Percentiles rank a stretch among this genome's conserved stretches.
These are phyloP conservation scores for Penicillium corylophilum DNA, from an alignment of 2,329 filamentous ascomycete genomes.

Conservation along the genomic window DNA sequence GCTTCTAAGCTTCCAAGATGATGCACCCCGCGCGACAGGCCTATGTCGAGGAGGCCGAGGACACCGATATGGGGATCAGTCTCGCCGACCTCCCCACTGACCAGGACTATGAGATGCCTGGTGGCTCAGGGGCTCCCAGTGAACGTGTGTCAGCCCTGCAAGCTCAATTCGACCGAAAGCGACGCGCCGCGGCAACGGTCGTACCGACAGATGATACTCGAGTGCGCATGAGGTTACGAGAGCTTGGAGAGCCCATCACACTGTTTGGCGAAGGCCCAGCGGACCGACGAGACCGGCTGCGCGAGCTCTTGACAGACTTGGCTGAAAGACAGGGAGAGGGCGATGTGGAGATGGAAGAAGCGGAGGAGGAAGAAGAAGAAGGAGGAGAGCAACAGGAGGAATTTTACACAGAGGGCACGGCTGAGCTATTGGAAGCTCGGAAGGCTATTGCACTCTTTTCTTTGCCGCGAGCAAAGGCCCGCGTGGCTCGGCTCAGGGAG, in stretches of 20 bases:
- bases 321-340: constrained; percentile 59
- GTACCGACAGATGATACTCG: constrained; percentile 92
- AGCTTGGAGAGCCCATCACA: constrained; percentile 89
- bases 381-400: constrained; percentile 81
- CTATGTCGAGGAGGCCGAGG: constrained; percentile 81
- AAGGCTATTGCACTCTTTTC: constrained; percentile 80
- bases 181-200: constrained; percentile 80
- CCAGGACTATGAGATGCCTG: constrained; percentile 78
- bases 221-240: constrained; percentile 76
- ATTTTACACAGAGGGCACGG: constrained; percentile 84
- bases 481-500: constrained; percentile 72
- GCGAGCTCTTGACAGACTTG: constrained; percentile 74
- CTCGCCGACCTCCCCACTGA: constrained; percentile 67
- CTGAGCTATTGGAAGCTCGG: constrained; percentile 71
- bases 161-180: constrained; percentile 86
- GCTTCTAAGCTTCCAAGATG: constrained; percentile 37
- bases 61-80: constrained; percentile 59
- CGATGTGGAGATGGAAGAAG: constrained; percentile 55
- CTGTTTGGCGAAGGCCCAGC: constrained; percentile 87
- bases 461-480: constrained; percentile 74
- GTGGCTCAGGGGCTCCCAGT: constrained; percentile 61
- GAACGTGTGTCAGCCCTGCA: constrained; percentile 84
- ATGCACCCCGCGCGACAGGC: constrained; percentile 89
- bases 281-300: constrained; percentile 81
- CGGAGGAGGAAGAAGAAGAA: constrained; percentile 57